Conservation (phyloP, 2,329 filamentous ascomycete species). For the Diaporthe australafricana region DNA sequence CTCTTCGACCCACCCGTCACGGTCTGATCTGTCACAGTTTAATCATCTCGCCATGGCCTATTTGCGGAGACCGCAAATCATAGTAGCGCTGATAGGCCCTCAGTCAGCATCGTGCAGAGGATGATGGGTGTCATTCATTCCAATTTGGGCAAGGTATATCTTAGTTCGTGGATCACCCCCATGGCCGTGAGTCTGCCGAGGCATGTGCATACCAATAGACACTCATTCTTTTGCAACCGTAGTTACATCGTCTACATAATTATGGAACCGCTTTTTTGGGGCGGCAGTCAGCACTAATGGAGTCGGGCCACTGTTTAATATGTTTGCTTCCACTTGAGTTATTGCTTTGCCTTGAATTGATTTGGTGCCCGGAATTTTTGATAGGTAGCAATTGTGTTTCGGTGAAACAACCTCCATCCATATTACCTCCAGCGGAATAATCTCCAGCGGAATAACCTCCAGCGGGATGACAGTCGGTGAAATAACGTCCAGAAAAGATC, state of each 20-base stretch:
- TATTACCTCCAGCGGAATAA: too few relatives aligned
- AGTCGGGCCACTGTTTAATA: too few relatives aligned
- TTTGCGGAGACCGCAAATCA: constrained; percentile 7
- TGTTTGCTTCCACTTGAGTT: too few relatives aligned
- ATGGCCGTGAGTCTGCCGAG: background rate
- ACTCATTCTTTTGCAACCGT: background rate
- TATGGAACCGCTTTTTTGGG: background rate
- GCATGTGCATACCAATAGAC: background rate
- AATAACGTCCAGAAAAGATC: too few relatives aligned
- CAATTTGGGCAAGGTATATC: background rate
- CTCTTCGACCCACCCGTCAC: background rate
- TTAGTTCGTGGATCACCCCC: background rate
- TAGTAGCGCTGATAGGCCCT: constrained; percentile 1
- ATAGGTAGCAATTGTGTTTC: too few relatives aligned
- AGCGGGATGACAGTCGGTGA: too few relatives aligned
- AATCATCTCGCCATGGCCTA: background rate
- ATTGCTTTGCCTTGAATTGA: too few relatives aligned
- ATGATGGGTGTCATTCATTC: background rate
- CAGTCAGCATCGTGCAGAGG: background rate
- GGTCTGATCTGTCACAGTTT: background rate
- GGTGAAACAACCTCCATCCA: too few relatives aligned
- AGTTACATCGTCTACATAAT: background rate
- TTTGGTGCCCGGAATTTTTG: too few relatives aligned
- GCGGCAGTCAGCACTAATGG: background rate
- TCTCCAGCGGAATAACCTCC: too few relatives aligned